Evolutionary conservation across 1,139 yeast species (phyloP), one percentile per base, ranked within the genome.

Genomic region (Suhomyces chickasaworum): DNA sequence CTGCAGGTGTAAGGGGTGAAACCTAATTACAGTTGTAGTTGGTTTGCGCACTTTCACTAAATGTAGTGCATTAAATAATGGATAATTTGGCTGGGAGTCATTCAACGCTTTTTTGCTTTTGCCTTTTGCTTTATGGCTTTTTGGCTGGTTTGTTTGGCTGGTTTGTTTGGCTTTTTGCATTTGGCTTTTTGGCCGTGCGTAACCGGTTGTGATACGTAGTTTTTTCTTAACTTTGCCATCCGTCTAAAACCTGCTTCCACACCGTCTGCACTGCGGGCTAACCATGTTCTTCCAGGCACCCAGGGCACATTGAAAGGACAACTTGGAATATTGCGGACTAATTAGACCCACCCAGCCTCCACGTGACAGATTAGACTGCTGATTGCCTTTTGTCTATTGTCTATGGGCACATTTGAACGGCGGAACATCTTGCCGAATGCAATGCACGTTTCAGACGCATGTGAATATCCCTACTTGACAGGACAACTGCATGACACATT

Each of bases 361-460:
- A 20, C 22, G 22, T 20, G 22, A 7, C 22, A n/a, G n/a, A n/a
- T n/a, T n/a, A n/a, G n/a, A n/a, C n/a, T n/a, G n/a, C n/a, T n/a
- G n/a, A n/a, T n/a, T n/a, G n/a, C n/a, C n/a, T n/a, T n/a, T n/a
- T n/a, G n/a, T n/a, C n/a, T n/a, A n/a, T n/a, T n/a, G n/a, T n/a
- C n/a, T n/a, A n/a, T n/a, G n/a, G n/a, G n/a, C n/a, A n/a, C n/a
- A n/a, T n/a, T n/a, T n/a, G 32, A 18, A 18, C 37, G 37, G 37
- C 37, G 37, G 37, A 18, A 31, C 34, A 18, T 12, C 17, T 16
- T 8, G 4, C 13, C 8, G 12, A 4, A 13, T 31, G 41, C 34
- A 39, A 27, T 30, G 27, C 12, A 23, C 37, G 42, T 40, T 40
- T 29, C 43, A 40, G 34, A 34, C 43, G 43, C 43, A 40, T 40